Percentiles rank a stretch among this genome's conserved stretches.
Conservation (phyloP, 2,329 filamentous ascomycete species). For the Botrytis tulipae region DNA sequence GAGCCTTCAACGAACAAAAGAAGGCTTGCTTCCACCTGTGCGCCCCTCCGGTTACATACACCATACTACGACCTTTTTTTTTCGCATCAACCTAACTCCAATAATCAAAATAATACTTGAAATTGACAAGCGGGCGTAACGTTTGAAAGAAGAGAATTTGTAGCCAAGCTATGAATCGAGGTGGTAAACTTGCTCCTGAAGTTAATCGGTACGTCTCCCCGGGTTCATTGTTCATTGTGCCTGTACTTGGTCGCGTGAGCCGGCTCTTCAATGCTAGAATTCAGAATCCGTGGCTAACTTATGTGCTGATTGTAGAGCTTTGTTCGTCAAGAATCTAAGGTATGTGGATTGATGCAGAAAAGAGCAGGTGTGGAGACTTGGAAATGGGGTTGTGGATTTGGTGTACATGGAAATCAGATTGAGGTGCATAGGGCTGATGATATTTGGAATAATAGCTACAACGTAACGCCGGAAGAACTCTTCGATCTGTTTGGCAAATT, state of each 20-base stretch:
- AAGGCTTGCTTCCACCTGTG: slow-evolving; percentile 19
- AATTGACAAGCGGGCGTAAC: slow-evolving; percentile 20
- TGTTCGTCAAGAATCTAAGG: slow-evolving; percentile 99
- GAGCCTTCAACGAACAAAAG: slow-evolving; percentile 19
- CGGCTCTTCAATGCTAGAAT: neutral
- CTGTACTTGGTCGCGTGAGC: slow-evolving; percentile 16
- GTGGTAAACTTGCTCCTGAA: slow-evolving; percentile 97
- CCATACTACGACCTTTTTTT: slow-evolving; percentile 19
- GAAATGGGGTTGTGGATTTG: slow-evolving; percentile 16
- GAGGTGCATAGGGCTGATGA: slow-evolving; percentile 55
- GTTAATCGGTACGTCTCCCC: slow-evolving; percentile 78
- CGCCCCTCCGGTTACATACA: slow-evolving; percentile 18
- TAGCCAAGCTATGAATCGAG: slow-evolving; percentile 85
- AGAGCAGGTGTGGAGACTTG: slow-evolving; percentile 5
- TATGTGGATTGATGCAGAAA: slow-evolving; percentile 44
- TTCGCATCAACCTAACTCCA: slow-evolving; percentile 18
- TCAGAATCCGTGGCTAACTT: slow-evolving; percentile 30
- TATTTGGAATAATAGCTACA: slow-evolving; percentile 66
- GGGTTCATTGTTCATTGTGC: neutral
- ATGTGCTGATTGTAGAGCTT: slow-evolving; percentile 65
- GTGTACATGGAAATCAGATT: slow-evolving; percentile 40
- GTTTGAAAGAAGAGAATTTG: slow-evolving; percentile 24
- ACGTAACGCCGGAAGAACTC: slow-evolving; percentile 95
- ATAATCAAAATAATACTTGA: slow-evolving; percentile 21
- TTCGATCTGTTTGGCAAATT: slow-evolving; percentile 99